Evolutionary conservation across 257 asterid genomes (phyloP).

Genomic region (Echium plantagineum): DNA sequence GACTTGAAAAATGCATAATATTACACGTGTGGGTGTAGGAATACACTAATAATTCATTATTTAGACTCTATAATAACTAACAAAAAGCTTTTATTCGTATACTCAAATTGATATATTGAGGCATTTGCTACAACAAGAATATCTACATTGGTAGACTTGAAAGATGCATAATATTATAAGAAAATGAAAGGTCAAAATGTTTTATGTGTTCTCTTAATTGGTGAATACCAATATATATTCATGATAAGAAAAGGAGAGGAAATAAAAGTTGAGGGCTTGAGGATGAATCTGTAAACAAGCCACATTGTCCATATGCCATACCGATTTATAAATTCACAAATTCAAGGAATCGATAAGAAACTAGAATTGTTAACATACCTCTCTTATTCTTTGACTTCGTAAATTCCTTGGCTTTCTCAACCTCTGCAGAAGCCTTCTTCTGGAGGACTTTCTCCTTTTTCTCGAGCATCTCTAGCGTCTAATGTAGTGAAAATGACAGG

Average conservation of each 20-base stretch:
- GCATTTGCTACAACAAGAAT: no score
- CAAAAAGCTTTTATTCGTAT: no score
- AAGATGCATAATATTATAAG: no score
- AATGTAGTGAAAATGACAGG: slow-evolving; percentile 5
- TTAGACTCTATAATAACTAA: no score
- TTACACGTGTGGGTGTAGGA: no score
- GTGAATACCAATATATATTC: background rate
- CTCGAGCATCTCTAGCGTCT: slow-evolving; percentile 78
- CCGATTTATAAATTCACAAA: background rate
- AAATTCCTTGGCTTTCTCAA: slow-evolving; percentile 48
- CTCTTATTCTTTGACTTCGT: slow-evolving; percentile 62
- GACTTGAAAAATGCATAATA: no score
- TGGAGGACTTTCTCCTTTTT: slow-evolving; percentile 60
- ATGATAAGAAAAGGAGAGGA: background rate
- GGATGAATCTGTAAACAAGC: background rate
- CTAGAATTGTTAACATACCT: slow-evolving; percentile 26
- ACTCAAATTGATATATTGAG: no score
- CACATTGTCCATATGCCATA: no score
- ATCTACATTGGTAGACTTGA: no score
- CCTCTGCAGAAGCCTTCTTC: slow-evolving; percentile 63
- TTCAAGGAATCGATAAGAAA: background rate
- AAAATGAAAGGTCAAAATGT: background rate
- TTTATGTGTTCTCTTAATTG: background rate
- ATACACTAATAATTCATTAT: no score
- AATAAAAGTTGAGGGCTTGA: background rate